A percentile compares a stretch with the other conserved stretches of the same genome.
Evolutionary conservation across 176 grass and related monocot genomes (phyloP).

Genomic region (Cenchrus americanus): DNA sequence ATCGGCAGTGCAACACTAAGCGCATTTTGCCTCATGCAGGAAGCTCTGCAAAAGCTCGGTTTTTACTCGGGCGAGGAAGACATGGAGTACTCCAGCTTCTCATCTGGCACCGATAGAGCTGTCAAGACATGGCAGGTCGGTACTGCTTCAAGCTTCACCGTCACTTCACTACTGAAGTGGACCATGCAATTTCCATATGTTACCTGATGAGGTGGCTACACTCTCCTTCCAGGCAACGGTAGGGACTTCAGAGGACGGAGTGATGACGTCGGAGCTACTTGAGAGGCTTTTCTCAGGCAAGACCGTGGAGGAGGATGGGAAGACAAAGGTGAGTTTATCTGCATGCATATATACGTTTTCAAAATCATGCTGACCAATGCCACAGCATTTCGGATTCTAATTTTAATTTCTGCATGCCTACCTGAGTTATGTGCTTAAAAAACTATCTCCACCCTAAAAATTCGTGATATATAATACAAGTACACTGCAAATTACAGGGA

Average conservation of each 20-base stretch:
- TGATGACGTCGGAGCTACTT: slow-evolving; percentile 86
- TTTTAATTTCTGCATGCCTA: no score
- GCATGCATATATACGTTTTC: no score
- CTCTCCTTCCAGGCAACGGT: slow-evolving; percentile 59
- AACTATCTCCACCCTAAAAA: no score
- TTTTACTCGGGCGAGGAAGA: slow-evolving; percentile 97
- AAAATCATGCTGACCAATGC: no score
- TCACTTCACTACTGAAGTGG: neutral
- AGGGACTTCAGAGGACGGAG: slow-evolving; percentile 61
- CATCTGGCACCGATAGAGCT: slow-evolving; percentile 76
- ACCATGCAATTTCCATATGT: neutral
- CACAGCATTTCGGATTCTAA: no score
- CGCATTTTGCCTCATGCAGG: slow-evolving; percentile 40
- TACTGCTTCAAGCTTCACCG: neutral
- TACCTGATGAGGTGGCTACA: neutral
- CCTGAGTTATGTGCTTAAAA: no score
- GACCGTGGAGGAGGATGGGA: slow-evolving; percentile 9
- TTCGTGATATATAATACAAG: no score
- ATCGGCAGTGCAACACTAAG: neutral
- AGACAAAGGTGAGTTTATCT: slow-evolving; percentile 36
- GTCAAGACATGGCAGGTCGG: slow-evolving; percentile 96
- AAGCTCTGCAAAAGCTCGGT: slow-evolving; percentile 79
- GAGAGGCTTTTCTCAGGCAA: slow-evolving; percentile 61
- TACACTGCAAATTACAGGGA: no score
- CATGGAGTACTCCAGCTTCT: slow-evolving; percentile 84